These are phyloP conservation scores for Diplocarpon mali DNA, from an alignment of 2,329 filamentous ascomycete genomes.

Conservation along the genomic window DNA sequence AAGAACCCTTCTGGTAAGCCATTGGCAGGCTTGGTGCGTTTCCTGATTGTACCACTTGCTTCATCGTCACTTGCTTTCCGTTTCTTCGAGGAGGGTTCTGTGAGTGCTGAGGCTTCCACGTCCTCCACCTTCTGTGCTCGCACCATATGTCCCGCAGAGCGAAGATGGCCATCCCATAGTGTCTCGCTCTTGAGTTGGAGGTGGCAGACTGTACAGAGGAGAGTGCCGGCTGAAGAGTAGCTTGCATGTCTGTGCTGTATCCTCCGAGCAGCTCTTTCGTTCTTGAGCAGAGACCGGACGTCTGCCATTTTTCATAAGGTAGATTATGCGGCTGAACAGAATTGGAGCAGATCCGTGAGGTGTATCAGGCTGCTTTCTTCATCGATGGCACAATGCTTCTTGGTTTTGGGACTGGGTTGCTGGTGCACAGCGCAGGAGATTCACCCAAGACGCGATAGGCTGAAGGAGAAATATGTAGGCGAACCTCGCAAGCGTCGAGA, in stretches of 20 bases:
- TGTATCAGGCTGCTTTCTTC: too few relatives aligned
- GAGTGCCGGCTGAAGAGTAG: slow-evolving; percentile 57
- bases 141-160: slow-evolving; percentile 34
- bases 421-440: too few relatives aligned
- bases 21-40: slow-evolving; percentile 32
- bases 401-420: too few relatives aligned
- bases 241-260: slow-evolving; percentile 58
- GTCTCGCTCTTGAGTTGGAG: slow-evolving; percentile 53
- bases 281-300: slow-evolving; percentile 67
- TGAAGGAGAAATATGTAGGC: too few relatives aligned
- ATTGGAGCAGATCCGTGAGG: neutral
- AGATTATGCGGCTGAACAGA: neutral
- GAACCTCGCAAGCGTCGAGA: too few relatives aligned
- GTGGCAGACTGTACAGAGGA: slow-evolving; percentile 57
- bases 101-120: slow-evolving; percentile 4
- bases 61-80: slow-evolving; percentile 35
- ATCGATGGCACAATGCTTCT: too few relatives aligned
- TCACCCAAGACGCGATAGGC: too few relatives aligned
- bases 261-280: slow-evolving; percentile 62
- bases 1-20: slow-evolving; percentile 28
- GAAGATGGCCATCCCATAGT: slow-evolving; percentile 54
- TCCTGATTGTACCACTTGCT: slow-evolving; percentile 31
- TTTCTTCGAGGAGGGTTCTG: slow-evolving; percentile 32
- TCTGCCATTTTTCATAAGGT: slow-evolving; percentile 50
- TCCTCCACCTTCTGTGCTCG: slow-evolving; percentile 26